Conservation (phyloP, 805 yeast species). For the Deakozyma indianensis region DNA sequence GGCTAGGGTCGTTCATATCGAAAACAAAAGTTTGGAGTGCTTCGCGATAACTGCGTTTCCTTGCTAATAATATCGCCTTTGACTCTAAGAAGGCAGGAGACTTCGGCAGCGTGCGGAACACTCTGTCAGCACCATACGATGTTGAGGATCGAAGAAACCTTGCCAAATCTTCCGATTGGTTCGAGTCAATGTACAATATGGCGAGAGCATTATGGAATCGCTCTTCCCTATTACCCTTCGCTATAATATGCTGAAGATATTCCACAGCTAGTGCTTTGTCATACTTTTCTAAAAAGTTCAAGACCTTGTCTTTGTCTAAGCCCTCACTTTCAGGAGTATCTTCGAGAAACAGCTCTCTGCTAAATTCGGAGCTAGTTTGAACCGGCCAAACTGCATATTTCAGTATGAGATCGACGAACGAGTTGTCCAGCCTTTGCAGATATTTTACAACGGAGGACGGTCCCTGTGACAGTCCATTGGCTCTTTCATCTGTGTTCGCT, state of each 20-base stretch:
- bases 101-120: not conserved
- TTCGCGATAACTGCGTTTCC: conserved; percentile 39
- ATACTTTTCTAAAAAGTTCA: conserved; percentile 28
- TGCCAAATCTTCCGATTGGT: conserved; percentile 6
- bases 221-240: conserved; percentile 20
- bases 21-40: conserved; percentile 42
- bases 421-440: conserved; percentile 36
- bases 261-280: conserved; percentile 17
- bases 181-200: conserved; percentile 25
- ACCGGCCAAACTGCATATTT: conserved; percentile 35
- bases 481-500: not conserved
- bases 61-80: conserved; percentile 36
- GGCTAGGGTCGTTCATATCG: conserved; percentile 34
- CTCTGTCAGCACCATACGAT: not conserved
- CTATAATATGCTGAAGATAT: conserved; percentile 35
- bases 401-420: conserved; percentile 34
- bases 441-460: conserved; percentile 37
- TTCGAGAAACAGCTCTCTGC: conserved; percentile 37
- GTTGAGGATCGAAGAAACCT: not conserved
- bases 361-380: conserved; percentile 18
- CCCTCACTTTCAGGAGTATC: conserved; percentile 42
- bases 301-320: conserved; percentile 34
- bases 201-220: conserved; percentile 27
- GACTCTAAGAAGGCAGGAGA: conserved; percentile 12
- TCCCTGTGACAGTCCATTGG: conserved; percentile 10